Percentiles rank a stretch among this genome's conserved stretches.
Conservation (phyloP, 1,284 basidiomycete genomes). For the Uromyces viciae-fabae region DNA sequence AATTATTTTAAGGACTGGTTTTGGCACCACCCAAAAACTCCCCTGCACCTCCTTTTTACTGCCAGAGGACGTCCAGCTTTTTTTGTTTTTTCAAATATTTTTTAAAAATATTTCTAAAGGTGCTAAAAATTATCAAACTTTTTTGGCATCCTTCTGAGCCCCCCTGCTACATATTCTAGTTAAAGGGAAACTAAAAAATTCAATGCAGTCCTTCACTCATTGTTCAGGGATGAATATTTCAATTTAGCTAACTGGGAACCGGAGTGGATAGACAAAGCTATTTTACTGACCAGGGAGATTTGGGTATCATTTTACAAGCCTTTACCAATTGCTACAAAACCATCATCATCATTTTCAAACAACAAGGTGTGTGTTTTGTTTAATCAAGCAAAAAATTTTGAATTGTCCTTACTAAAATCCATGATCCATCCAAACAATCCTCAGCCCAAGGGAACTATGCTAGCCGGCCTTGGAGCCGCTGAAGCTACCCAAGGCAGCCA, state of each 20-base stretch:
- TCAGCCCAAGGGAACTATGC: conserved; percentile 13
- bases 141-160: too few species aligned
- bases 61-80: too few species aligned
- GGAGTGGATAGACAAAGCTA: neutral
- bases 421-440: neutral
- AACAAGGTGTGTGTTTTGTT: neutral
- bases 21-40: too few species aligned
- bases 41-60: too few species aligned
- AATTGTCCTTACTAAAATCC: too few species aligned
- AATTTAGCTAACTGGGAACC: neutral
- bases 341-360: neutral
- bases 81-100: too few species aligned
- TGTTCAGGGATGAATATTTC: neutral
- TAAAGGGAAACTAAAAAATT: too few species aligned
- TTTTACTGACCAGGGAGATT: neutral
- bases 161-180: too few species aligned
- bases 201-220: neutral
- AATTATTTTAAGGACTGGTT: too few species aligned
- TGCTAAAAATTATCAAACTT: too few species aligned
- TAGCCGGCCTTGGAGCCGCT: neutral
- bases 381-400: too few species aligned
- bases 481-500: neutral
- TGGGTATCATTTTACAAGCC: conserved; percentile 15
- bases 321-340: neutral
- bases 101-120: too few species aligned